Base-by-base conservation (phyloP, 176 grass and related monocot species). In the Musa acuminata region DNA sequence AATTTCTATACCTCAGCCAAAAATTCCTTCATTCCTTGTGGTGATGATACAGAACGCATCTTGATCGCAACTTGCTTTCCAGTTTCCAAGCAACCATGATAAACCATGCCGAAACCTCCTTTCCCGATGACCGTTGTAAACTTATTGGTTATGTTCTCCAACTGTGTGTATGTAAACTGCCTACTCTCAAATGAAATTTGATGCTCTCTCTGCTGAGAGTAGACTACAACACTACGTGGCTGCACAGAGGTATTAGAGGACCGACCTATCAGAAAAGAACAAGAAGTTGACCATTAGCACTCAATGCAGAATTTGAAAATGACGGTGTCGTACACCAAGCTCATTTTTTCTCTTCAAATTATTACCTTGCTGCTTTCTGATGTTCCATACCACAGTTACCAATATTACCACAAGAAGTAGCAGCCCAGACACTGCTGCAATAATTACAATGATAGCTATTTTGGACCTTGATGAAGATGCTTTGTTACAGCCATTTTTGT, bases 301-400 rank as follows among this genome's bases (percentile, higher is more conserved):
- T 4, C 29, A 35, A 35, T 6, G 8, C 1, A 1, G 16, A 69
- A 17, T 16, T 69, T 2, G 26, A 43, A 24, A 16, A 17, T 35
- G 29, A 35, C 8, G 7, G 16, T 26, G 43, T 49, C 1, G 8
- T 35, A 14, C 8, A 43, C 14, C 0, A 35, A 69, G 66, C 8
- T 35, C 29, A 35, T 35, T 4, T 35, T 35, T 35, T 3, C 29
- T 35, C 3, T 35, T 35, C 29, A 35, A 35, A 35, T 0, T 5
- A 35, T 53, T 81, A 74, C 79, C 79, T 67, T 9, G 22, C 24
- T 20, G 3, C 51, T 60, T 80, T 66, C 29, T 75, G 13, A 72
- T 20, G 26, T 53, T 80, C 64, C 48, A 69, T 10, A 21, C 16
- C 55, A 55, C 62, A 13, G 67, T 5, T 19, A 67, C 51, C 20